These are phyloP conservation scores for Lumnitzera littorea DNA, from an alignment of 345 rosid genomes.

Conservation along the genomic window DNA sequence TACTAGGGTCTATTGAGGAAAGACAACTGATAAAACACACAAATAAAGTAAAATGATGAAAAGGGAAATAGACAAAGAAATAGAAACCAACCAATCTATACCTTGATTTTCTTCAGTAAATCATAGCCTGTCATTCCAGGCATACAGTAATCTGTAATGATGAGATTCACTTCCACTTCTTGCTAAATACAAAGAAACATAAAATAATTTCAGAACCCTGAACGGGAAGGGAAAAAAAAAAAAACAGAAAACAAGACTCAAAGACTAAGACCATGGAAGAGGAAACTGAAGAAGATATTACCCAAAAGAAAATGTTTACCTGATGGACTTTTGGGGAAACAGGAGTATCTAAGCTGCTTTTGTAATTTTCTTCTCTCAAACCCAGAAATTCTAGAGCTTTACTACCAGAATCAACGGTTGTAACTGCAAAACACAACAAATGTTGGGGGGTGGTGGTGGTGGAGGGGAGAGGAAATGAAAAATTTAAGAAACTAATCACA, in stretches of 20 bases:
- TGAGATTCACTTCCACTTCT: conserved; percentile 55
- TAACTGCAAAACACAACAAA: conserved; percentile 29
- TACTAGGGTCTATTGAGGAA: background rate
- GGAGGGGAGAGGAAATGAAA: background rate
- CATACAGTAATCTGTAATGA: conserved; percentile 78
- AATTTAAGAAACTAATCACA: background rate
- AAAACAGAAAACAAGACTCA: no score
- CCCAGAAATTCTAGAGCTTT: conserved; percentile 73
- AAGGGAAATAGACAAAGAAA: conserved; percentile 3
- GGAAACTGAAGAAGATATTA: conserved; percentile 3
- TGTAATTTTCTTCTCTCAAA: conserved; percentile 29
- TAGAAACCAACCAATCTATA: conserved; percentile 7
- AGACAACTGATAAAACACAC: conserved; percentile 5
- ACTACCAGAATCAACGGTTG: conserved; percentile 69
- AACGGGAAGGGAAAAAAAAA: no score
- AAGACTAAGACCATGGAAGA: background rate
- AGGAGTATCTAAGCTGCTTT: conserved; percentile 20
- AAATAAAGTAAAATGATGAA: conserved; percentile 14
- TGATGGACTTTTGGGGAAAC: conserved; percentile 33
- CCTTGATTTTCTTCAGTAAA: conserved; percentile 73
- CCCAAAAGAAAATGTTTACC: conserved; percentile 12
- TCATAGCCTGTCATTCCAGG: conserved; percentile 89
- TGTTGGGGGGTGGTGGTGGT: no score
- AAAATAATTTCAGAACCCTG: background rate
- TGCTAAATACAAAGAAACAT: conserved; percentile 10